Evolutionary conservation across 805 yeast species (phyloP).

Genomic region (Phaffomyces antillensis): DNA sequence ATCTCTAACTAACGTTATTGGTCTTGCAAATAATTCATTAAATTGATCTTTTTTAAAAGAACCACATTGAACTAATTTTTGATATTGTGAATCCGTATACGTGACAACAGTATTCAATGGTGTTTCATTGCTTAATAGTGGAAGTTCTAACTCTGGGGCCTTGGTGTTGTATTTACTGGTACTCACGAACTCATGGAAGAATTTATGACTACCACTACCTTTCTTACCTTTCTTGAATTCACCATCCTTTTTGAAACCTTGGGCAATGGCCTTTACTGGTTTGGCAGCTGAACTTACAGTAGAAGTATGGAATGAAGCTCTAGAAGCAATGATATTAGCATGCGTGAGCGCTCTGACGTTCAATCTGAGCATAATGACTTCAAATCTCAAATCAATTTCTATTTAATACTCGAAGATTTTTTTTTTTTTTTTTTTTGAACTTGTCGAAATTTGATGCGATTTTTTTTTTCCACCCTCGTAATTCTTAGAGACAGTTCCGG

Average conservation of each 20-base stretch:
- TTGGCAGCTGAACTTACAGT: conserved; percentile 4
- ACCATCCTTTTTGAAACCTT: conserved; percentile 14
- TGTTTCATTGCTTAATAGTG: conserved; percentile 15
- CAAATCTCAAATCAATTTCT: no score
- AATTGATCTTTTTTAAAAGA: conserved; percentile 62
- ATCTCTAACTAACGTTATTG: conserved; percentile 51
- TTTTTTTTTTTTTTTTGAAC: no score
- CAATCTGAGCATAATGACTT: conserved; percentile 5
- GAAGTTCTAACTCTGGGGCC: conserved; percentile 17
- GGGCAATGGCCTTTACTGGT: conserved; percentile 11
- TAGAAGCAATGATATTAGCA: background rate
- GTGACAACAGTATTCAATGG: conserved; percentile 27
- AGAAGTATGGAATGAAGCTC: conserved; percentile 8
- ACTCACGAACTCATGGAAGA: conserved; percentile 26
- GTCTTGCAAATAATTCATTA: conserved; percentile 56
- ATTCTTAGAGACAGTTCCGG: background rate
- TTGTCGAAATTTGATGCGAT: no score
- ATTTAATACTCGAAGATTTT: no score
- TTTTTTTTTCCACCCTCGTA: conserved; percentile 1
- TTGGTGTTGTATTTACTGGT: conserved; percentile 24
- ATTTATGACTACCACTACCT: conserved; percentile 25
- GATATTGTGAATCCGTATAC: conserved; percentile 34
- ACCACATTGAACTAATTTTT: conserved; percentile 46
- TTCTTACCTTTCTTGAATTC: conserved; percentile 9
- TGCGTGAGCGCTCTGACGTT: background rate